Base-by-base conservation (phyloP, 768 basidiomycete species). In the Calocybe gangraenosa region DNA sequence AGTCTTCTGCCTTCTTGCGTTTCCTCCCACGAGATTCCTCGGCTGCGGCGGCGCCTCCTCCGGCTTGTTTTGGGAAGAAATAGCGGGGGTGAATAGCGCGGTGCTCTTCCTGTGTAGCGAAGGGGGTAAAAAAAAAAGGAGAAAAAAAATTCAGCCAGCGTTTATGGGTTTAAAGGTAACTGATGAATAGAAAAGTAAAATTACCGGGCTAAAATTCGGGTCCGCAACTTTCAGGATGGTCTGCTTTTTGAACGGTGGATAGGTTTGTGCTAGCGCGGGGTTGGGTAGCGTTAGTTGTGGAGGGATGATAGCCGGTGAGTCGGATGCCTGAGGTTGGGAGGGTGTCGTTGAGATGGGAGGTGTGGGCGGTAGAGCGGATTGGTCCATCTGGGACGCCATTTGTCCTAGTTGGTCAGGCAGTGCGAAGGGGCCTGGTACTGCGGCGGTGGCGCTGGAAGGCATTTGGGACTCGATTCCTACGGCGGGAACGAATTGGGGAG, bases 1-100 rank as follows among this genome's bases (percentile, higher is more conserved):
- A 89, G 63, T 92, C 91, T 64, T 92, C 89, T 23, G 91, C 91
- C 53, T 88, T 73, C 37, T 89, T 86, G 37, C 91, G 71, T 65
- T 92, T 92, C 71, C 82, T 88, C 38, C 89, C 88, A 52, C 86
- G 76, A 40, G 76, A 68, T 57, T 87, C 86, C 11, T 28, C 25
- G 6, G 25, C 25, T 6, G 11, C 11, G 40, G 85, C 83, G 23
- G 53, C 57, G 19, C 56, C 63, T 42, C 62, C 50, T 46, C 63
- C 64, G 50, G 62, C 60, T 52, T 75, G 61, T 59, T 73, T 72
- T 42, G 72, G 61, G 63, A 70, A 68, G 52, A 79, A 80, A 63
- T 86, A 90, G 59, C 76, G 82, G 8, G 73, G 55, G 44, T 81
- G 66, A 42, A 75, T 72, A 7, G 88, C 80, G 41, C 91, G 81